These are phyloP conservation scores for Chrysanthemum seticuspe DNA, from an alignment of 129 eudicot genomes.

Conservation along the genomic window DNA sequence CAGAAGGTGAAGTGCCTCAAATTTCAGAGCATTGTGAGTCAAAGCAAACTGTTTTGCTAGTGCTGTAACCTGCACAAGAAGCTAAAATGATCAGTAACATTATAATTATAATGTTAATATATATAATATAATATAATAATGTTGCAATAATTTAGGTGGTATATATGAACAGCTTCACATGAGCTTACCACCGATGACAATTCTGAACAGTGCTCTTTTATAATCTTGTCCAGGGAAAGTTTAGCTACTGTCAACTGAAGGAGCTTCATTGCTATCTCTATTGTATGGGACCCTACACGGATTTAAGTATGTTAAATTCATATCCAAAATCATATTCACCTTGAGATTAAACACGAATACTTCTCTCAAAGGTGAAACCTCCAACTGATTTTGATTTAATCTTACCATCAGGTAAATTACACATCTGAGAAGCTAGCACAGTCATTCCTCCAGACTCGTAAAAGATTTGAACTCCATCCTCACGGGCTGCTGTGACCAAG, in stretches of 20 bases:
- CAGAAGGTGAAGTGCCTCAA: constrained; percentile 83
- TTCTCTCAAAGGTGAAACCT: not conserved
- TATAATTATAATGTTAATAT: not conserved
- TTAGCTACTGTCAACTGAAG: constrained; percentile 56
- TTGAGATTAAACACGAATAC: constrained; percentile 6
- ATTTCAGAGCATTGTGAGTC: constrained; percentile 71
- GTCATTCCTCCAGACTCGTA: constrained; percentile 63
- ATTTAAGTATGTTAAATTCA: constrained; percentile 18
- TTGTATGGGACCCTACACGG: constrained; percentile 54
- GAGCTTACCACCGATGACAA: constrained; percentile 61
- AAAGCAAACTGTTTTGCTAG: constrained; percentile 67
- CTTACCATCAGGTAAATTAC: constrained; percentile 61
- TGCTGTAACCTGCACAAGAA: constrained; percentile 54
- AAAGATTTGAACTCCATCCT: constrained; percentile 50
- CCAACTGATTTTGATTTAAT: not conserved
- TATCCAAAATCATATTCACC: not conserved
- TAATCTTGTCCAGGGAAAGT: constrained; percentile 49
- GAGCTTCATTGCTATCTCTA: constrained; percentile 66
- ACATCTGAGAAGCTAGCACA: constrained; percentile 57
- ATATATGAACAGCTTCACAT: not conserved
- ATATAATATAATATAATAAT: not conserved
- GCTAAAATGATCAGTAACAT: constrained; percentile 1
- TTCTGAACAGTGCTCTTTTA: constrained; percentile 47
- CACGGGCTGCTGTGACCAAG: constrained; percentile 53
- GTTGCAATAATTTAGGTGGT: not conserved